phyloP scores from a whole-genome alignment of 1,284 basidiomycete species.

The Cutaneotrichosporon sp. region DNA sequence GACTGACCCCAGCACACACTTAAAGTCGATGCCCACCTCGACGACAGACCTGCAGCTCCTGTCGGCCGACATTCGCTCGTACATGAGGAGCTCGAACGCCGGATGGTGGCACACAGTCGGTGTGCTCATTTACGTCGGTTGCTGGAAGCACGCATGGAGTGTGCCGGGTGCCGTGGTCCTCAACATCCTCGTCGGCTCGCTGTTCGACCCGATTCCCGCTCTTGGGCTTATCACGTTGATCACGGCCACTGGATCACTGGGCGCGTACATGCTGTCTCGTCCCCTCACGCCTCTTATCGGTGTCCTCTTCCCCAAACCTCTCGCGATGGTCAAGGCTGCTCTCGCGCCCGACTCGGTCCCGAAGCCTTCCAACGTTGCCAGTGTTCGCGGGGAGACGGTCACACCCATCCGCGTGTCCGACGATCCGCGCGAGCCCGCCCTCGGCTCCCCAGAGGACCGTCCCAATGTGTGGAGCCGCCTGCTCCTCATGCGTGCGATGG shows the following conservation, averaged over 20 bases:
- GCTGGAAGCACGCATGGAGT: slow-evolving; percentile 95
- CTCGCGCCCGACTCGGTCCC: slow-evolving; percentile 42
- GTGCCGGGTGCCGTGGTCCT: slow-evolving; percentile 86
- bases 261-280: slow-evolving; percentile 72
- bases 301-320: slow-evolving; percentile 74
- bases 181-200: slow-evolving; percentile 86
- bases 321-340: slow-evolving; percentile 63
- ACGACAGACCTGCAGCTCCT: slow-evolving; percentile 53
- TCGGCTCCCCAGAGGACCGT: slow-evolving; percentile 31
- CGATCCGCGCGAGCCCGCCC: slow-evolving; percentile 32
- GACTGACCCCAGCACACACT: slow-evolving; percentile 37
- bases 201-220: slow-evolving; percentile 77
- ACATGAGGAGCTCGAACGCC: slow-evolving; percentile 46
- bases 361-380: not conserved
- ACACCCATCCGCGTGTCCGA: slow-evolving; percentile 42
- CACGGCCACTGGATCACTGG: slow-evolving; percentile 80
- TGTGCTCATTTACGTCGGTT: slow-evolving; percentile 78
- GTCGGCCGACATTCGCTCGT: slow-evolving; percentile 50
- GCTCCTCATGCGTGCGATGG: slow-evolving; percentile 79
- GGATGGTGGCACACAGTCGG: slow-evolving; percentile 59
- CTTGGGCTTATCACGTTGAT: slow-evolving; percentile 75
- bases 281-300: slow-evolving; percentile 82
- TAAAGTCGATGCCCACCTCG: slow-evolving; percentile 51
- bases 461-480: slow-evolving; percentile 75
- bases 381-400: slow-evolving; percentile 45